Percentiles rank a stretch among this genome's conserved stretches.
Evolutionary conservation across 2,329 filamentous ascomycete species (phyloP).

Genomic region (Pestalotiopsis fici): DNA sequence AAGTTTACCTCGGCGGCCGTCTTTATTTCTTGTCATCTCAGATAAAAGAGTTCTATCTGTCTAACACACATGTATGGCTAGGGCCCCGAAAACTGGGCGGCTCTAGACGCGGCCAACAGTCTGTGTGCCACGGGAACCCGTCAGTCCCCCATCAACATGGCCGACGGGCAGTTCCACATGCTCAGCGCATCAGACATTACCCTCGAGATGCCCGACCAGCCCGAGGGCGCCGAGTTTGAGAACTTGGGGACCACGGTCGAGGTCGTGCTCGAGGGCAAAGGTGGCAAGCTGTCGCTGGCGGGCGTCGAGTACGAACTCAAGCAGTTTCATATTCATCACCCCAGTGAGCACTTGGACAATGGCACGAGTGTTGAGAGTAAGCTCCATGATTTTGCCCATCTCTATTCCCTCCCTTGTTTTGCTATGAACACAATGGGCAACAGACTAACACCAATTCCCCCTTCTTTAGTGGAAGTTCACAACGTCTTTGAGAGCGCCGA

Average conservation of each 20-base stretch:
- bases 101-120: slow-evolving; percentile 39
- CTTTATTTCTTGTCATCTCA: too few relatives aligned
- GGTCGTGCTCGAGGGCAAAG: slow-evolving; percentile 49
- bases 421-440: too few relatives aligned
- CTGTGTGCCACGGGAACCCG: slow-evolving; percentile 51
- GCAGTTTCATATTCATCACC: slow-evolving; percentile 54
- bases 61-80: too few relatives aligned
- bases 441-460: background rate
- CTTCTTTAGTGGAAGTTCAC: slow-evolving; percentile 51
- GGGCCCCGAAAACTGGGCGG: slow-evolving; percentile 35
- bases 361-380: slow-evolving; percentile 44
- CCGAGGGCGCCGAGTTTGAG: slow-evolving; percentile 49
- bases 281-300: slow-evolving; percentile 34
- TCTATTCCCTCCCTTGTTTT: background rate
- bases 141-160: slow-evolving; percentile 62
- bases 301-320: slow-evolving; percentile 37
- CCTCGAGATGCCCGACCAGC: slow-evolving; percentile 42
- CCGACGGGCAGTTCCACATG: slow-evolving; percentile 32
- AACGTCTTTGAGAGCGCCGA: slow-evolving; percentile 55
- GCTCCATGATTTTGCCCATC: too few relatives aligned
- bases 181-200: slow-evolving; percentile 30
- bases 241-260: slow-evolving; percentile 61
- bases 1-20: slow-evolving; percentile 1
- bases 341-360: slow-evolving; percentile 48
- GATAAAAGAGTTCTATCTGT: too few relatives aligned